Conservation (phyloP, 2,329 filamentous ascomycete species). For the Falciphora oryzae region DNA sequence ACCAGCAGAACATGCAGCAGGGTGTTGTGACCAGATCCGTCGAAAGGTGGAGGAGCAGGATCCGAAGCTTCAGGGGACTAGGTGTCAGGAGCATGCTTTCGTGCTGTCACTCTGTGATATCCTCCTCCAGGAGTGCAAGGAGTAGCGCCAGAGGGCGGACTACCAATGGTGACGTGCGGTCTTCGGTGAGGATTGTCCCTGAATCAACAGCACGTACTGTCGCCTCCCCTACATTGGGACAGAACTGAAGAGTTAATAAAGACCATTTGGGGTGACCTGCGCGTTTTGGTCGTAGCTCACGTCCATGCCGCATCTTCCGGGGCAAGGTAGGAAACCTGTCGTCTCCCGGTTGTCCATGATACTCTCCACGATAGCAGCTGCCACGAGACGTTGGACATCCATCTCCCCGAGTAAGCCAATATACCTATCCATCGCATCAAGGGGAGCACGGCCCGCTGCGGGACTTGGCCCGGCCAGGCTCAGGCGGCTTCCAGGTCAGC, state of each 20-base stretch:
- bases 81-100: neutral
- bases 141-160: neutral
- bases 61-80: neutral
- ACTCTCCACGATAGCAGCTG: too few relatives aligned
- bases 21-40: neutral
- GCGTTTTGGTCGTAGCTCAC: too few relatives aligned
- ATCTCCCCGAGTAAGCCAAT: too few relatives aligned
- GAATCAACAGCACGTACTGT: too few relatives aligned
- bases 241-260: too few relatives aligned
- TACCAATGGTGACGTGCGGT: neutral
- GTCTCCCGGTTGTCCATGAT: too few relatives aligned
- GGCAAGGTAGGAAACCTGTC: too few relatives aligned
- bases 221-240: too few relatives aligned
- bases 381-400: too few relatives aligned
- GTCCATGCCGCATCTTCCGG: too few relatives aligned
- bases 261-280: too few relatives aligned
- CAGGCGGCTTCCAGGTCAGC: too few relatives aligned
- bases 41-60: neutral
- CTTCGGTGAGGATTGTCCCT: neutral
- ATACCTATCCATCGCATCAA: neutral
- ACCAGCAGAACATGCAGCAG: neutral
- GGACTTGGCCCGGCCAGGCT: neutral
- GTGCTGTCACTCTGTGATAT: neutral
- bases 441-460: neutral
- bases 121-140: neutral